phyloP scores from a whole-genome alignment of 1,284 basidiomycete species.

The Tetrapyrgos nigripes region DNA sequence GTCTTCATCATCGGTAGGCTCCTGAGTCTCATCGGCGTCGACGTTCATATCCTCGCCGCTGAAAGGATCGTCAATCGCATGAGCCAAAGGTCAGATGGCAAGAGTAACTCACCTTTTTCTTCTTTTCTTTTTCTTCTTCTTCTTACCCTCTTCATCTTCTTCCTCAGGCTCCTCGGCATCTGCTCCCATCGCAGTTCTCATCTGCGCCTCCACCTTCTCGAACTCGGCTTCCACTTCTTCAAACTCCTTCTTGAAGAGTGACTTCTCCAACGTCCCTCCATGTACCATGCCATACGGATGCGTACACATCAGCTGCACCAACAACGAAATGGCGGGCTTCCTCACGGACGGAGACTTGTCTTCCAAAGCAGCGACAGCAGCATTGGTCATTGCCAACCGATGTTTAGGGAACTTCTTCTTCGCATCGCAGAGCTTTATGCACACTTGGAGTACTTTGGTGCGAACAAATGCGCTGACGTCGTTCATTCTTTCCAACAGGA shows the following conservation, averaged over 20 bases:
- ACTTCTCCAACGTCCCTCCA: constrained; percentile 80
- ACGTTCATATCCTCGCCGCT: constrained; percentile 60
- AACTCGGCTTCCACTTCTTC: constrained; percentile 70
- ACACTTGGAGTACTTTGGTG: constrained; percentile 83
- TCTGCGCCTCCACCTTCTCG: constrained; percentile 57
- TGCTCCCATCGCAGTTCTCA: constrained; percentile 58
- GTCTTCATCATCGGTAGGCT: constrained; percentile 50
- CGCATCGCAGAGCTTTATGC: constrained; percentile 77
- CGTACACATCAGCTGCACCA: constrained; percentile 83
- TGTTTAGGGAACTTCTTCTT: constrained; percentile 89
- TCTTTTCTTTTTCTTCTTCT: constrained; percentile 38
- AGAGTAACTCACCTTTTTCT: constrained; percentile 25
- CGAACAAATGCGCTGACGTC: constrained; percentile 94
- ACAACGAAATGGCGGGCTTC: constrained; percentile 82
- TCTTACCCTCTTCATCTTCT: constrained; percentile 25
- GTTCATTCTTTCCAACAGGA: constrained; percentile 86
- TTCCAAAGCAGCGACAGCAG: constrained; percentile 82
- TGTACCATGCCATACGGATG: constrained; percentile 93
- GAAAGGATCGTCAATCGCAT: background rate
- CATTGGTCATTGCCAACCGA: constrained; percentile 77
- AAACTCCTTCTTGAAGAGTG: constrained; percentile 81
- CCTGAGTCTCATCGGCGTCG: constrained; percentile 46
- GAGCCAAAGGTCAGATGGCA: background rate
- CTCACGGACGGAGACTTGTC: constrained; percentile 93
- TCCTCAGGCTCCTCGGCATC: constrained; percentile 29